These are phyloP conservation scores for Cystobasidium sp. DNA, from an alignment of 1,284 basidiomycete genomes.

Conservation along the genomic window DNA sequence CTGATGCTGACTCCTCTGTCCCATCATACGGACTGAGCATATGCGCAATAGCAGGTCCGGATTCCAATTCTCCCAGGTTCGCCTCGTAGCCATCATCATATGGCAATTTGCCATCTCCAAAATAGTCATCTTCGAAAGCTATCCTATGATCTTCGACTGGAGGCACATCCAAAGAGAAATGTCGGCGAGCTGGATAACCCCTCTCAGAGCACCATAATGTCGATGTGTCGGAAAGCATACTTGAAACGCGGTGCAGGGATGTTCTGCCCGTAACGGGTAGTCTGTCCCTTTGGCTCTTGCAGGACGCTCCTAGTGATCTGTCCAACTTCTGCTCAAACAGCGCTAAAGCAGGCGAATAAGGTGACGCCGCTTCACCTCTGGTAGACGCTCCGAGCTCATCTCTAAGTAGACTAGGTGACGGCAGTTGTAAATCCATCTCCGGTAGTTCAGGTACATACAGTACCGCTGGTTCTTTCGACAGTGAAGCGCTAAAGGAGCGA, in stretches of 20 bases:
- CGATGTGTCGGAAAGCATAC: background rate
- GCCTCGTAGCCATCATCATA: slow-evolving; percentile 4
- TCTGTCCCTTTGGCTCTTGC: background rate
- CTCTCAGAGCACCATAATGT: background rate
- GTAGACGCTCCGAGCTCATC: background rate
- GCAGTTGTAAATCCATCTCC: slow-evolving; percentile 16
- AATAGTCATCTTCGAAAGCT: background rate
- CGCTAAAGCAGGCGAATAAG: slow-evolving; percentile 8
- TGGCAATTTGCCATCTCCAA: background rate
- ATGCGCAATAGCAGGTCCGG: background rate
- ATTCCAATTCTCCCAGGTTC: background rate
- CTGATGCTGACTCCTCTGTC: background rate
- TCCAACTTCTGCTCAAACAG: background rate
- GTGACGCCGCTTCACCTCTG: background rate
- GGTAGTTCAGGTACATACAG: slow-evolving; percentile 17
- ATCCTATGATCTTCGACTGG: background rate
- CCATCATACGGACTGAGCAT: background rate
- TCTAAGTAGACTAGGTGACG: slow-evolving; percentile 16
- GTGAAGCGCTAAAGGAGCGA: slow-evolving; percentile 1
- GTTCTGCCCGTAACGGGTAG: background rate
- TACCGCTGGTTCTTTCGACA: background rate
- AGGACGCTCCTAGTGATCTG: background rate
- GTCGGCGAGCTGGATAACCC: background rate
- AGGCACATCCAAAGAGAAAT: background rate
- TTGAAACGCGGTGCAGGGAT: background rate